Base-by-base conservation (phyloP, 805 yeast genomes). In the Candida alai region DNA sequence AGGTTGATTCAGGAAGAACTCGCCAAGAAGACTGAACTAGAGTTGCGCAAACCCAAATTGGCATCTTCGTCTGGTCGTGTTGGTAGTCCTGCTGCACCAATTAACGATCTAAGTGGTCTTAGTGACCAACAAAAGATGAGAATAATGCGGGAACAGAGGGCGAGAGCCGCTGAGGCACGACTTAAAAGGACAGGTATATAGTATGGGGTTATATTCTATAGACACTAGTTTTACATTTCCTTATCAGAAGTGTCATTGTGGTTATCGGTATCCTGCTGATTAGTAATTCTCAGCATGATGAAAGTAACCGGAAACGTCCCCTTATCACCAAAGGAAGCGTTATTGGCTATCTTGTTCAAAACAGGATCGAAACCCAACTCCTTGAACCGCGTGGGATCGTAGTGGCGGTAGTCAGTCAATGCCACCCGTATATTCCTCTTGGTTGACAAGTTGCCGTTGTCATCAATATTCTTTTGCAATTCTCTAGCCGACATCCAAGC, bases 131-230 rank as follows among this genome's bases (percentile, higher is more conserved):
- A 89, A 44, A 73, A 77, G 48, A 69, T 72, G 71, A 73, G 80
- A 48, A 61, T 93, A 14, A 88, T 89, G 84, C 75, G 98, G 40
- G 98, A 93, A 49, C 89, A 89, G 51, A 70, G 97, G 35, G 97
- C 97, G 1, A 73, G 97, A 36, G 98, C 98, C 0, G 97, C 95
- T 0, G 97, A 93, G 55, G 95, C 90, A 0, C 70, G 98, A 46
- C 48, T 85, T 36, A 57, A 51, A 26, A 33, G 25, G 30, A 15
- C 40, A 28, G 29, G 32, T 29, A 29, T 15, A 28, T 28, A 28
- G 24, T 10, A 10, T 10, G 24, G 32, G 13, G 4, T 10, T 6
- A 4, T 12, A 27, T 11, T 18, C 20, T 28, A 32, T 19, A 31
- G 24, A 30, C 20, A n/a, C 13, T 30, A 30, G 18, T 23, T 31